Evolutionary conservation across 495 filamentous ascomycete genomes (phyloP).

Genomic region (Recurvomyces mirabilis): DNA sequence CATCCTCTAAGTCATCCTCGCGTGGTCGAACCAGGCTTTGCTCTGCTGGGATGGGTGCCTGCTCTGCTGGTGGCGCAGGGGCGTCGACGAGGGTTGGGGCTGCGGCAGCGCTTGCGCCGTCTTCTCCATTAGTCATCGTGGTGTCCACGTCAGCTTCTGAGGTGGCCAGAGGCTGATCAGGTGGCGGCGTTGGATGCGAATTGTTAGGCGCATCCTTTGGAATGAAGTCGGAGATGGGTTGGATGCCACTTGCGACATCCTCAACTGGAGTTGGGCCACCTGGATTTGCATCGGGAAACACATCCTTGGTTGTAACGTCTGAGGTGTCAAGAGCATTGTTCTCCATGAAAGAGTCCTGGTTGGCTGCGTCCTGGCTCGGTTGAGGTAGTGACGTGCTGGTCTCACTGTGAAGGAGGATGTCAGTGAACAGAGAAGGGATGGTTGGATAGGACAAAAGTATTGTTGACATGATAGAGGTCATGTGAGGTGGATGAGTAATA

Average conservation of each 20-base stretch:
- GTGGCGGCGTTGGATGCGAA: constrained; percentile 19
- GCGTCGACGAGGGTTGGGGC: neutral
- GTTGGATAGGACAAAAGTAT: neutral
- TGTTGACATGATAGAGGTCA: too few species aligned
- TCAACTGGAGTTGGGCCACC: constrained; percentile 18
- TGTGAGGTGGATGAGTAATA: neutral
- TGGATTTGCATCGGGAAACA: constrained; percentile 4
- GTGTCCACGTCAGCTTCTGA: constrained; percentile 6
- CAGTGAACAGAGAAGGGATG: neutral
- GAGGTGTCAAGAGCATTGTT: constrained; percentile 1
- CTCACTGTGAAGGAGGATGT: neutral
- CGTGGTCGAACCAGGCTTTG: constrained; percentile 28
- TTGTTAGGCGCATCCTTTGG: constrained; percentile 18
- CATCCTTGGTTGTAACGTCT: constrained; percentile 3
- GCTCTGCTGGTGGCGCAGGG: neutral
- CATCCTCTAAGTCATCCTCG: constrained; percentile 55
- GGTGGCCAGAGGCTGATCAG: constrained; percentile 12
- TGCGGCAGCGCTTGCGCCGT: neutral
- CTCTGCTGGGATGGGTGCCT: constrained; percentile 1
- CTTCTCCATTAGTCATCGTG: constrained; percentile 12
- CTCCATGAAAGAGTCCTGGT: constrained; percentile 8
- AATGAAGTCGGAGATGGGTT: constrained; percentile 23
- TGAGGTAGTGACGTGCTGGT: neutral
- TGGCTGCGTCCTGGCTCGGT: neutral
- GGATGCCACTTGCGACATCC: constrained; percentile 25